phyloP scores from a whole-genome alignment of 2,329 filamentous ascomycete genomes.

The Verticillium nonalfalfae region DNA sequence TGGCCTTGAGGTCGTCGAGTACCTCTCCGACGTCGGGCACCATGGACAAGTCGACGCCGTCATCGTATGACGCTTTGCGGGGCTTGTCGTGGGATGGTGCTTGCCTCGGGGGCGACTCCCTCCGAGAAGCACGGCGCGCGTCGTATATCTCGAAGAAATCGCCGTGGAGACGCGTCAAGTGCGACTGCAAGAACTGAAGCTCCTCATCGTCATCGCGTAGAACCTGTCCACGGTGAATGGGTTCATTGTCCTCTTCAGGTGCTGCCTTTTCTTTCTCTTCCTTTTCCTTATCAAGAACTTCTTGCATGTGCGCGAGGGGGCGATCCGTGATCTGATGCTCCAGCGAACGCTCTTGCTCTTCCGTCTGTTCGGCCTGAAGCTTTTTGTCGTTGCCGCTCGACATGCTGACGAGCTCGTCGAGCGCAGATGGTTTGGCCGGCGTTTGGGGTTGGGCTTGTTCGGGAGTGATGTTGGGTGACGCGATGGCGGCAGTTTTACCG shows the following conservation, averaged over 20 bases:
- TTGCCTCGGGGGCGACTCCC: slow-evolving; percentile 21
- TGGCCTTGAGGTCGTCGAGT: slow-evolving; percentile 74
- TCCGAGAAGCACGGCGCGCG: slow-evolving; percentile 31
- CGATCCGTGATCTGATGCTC: slow-evolving; percentile 85
- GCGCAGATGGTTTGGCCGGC: slow-evolving; percentile 32
- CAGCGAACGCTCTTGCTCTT: slow-evolving; percentile 81
- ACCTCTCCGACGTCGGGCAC: slow-evolving; percentile 83
- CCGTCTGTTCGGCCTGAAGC: slow-evolving; percentile 66
- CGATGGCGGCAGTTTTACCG: slow-evolving; percentile 15
- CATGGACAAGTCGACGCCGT: slow-evolving; percentile 38
- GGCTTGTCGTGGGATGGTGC: slow-evolving; percentile 6
- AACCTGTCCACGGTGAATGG: slow-evolving; percentile 57
- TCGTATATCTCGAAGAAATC: slow-evolving; percentile 84
- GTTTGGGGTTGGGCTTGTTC: slow-evolving; percentile 9
- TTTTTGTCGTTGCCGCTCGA: slow-evolving; percentile 62
- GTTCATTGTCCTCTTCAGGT: slow-evolving; percentile 33
- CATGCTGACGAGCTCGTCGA: slow-evolving; percentile 76
- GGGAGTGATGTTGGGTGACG: background rate
- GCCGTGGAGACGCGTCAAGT: slow-evolving; percentile 68
- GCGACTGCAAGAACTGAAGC: slow-evolving; percentile 67
- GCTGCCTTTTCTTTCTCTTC: slow-evolving; percentile 49
- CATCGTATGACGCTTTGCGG: slow-evolving; percentile 22
- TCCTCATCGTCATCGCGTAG: slow-evolving; percentile 86
- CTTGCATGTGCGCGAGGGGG: slow-evolving; percentile 86
- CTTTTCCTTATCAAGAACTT: slow-evolving; percentile 81